phyloP scores from a whole-genome alignment of 2,329 filamentous ascomycete species.

The Colletotrichum sp. region DNA sequence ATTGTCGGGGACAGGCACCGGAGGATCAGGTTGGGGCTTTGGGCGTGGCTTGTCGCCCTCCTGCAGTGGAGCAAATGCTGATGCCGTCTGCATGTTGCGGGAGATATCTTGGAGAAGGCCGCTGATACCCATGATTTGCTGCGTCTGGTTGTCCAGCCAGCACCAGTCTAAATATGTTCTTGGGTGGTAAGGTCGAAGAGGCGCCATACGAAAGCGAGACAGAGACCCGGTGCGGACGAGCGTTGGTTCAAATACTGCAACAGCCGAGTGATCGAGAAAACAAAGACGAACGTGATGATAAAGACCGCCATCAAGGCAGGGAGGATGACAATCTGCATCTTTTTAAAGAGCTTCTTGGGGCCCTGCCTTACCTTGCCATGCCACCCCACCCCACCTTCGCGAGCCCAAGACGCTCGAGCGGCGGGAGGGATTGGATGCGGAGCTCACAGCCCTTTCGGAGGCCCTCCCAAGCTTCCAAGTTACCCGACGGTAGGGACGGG shows the following conservation, averaged over 20 bases:
- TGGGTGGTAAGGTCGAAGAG: neutral
- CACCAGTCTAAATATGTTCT: neutral
- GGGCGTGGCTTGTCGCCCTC: conserved; percentile 30
- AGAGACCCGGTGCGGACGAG: neutral
- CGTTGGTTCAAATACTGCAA: neutral
- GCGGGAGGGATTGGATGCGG: neutral
- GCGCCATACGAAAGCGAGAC: neutral
- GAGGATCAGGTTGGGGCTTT: conserved; percentile 33
- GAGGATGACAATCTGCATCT: neutral
- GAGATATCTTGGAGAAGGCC: neutral
- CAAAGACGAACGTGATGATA: neutral
- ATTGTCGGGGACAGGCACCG: conserved; percentile 30
- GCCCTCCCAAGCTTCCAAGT: neutral
- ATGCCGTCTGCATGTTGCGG: neutral
- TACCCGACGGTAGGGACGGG: neutral
- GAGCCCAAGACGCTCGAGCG: conserved; percentile 2
- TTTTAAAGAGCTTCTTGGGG: conserved; percentile 4
- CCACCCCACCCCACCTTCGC: conserved; percentile 11
- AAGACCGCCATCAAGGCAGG: neutral
- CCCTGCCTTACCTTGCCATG: neutral
- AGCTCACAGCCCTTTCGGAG: neutral
- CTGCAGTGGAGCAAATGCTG: neutral
- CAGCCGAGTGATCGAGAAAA: neutral
- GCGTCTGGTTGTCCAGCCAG: neutral
- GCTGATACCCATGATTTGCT: neutral